phyloP scores from a whole-genome alignment of 805 yeast genomes.

The Candida khao-thaluensis region DNA sequence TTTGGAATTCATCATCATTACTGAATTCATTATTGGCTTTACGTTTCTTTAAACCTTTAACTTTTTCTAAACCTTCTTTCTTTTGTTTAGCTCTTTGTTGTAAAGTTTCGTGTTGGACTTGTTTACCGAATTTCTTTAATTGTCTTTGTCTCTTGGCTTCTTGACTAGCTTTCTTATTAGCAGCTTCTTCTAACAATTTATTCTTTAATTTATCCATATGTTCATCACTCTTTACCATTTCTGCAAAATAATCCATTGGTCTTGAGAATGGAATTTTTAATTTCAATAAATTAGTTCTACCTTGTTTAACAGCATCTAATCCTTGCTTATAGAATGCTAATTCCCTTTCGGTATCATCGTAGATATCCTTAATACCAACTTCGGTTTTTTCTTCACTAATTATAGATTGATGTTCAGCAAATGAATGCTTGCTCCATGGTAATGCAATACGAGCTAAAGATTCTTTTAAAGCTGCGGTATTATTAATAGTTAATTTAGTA shows the following conservation, averaged over 20 bases:
- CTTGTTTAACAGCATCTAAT: constrained; percentile 74
- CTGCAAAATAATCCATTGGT: constrained; percentile 96
- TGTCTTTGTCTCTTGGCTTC: constrained; percentile 94
- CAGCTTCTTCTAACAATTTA: constrained; percentile 75
- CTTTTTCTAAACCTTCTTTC: constrained; percentile 84
- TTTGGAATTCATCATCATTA: constrained; percentile 73
- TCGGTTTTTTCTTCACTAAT: constrained; percentile 61
- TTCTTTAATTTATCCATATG: constrained; percentile 93
- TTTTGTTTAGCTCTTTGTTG: constrained; percentile 93
- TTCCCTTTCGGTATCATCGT: constrained; percentile 95
- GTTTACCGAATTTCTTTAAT: constrained; percentile 95
- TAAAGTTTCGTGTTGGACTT: constrained; percentile 89
- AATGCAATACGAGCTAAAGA: constrained; percentile 64
- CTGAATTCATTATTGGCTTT: constrained; percentile 72
- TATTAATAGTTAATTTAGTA: constrained; percentile 85
- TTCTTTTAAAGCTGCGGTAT: constrained; percentile 76
- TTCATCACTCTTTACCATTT: constrained; percentile 96
- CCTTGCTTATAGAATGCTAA: constrained; percentile 94
- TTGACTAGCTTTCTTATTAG: constrained; percentile 84
- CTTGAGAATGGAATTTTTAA: constrained; percentile 85
- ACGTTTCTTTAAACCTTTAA: constrained; percentile 87
- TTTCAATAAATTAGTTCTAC: constrained; percentile 61
- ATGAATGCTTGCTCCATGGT: constrained; percentile 64
- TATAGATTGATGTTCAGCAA: constrained; percentile 81
- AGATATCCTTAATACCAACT: constrained; percentile 74